Percentiles rank a stretch among this genome's conserved stretches.
Conservation (phyloP, 495 filamentous ascomycete genomes). For the Neurospora intermedia region DNA sequence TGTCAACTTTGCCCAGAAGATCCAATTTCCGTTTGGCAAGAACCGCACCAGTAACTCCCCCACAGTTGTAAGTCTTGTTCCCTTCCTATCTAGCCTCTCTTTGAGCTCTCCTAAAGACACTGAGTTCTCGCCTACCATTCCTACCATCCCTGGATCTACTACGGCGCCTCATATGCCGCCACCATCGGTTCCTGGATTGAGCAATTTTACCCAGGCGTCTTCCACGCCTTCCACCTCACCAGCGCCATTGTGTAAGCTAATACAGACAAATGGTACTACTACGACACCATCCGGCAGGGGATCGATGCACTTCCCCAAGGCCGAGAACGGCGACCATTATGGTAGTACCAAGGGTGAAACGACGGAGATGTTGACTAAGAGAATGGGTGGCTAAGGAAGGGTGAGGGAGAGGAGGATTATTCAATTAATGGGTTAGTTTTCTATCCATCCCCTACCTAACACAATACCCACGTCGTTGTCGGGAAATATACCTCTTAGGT, state of each 20-base stretch:
- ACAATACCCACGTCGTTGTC: not conserved
- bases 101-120: too few relatives aligned
- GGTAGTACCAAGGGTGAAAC: slow-evolving; percentile 43
- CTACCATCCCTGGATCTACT: slow-evolving; percentile 47
- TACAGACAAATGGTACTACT: slow-evolving; percentile 56
- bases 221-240: slow-evolving; percentile 56
- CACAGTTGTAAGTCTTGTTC: too few relatives aligned
- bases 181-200: slow-evolving; percentile 54
- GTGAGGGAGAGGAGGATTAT: slow-evolving; percentile 31
- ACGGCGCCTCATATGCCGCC: slow-evolving; percentile 53
- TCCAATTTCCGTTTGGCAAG: slow-evolving; percentile 45
- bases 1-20: slow-evolving; percentile 50
- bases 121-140: slow-evolving; percentile 14
- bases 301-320: slow-evolving; percentile 47
- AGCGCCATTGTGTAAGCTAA: slow-evolving; percentile 52
- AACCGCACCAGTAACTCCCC: slow-evolving; percentile 24
- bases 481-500: too few relatives aligned
- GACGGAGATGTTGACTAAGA: slow-evolving; percentile 42
- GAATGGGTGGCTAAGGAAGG: slow-evolving; percentile 45
- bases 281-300: slow-evolving; percentile 46
- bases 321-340: slow-evolving; percentile 34
- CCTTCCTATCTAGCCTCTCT: too few relatives aligned
- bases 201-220: slow-evolving; percentile 47
- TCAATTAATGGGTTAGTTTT: slow-evolving; percentile 44
- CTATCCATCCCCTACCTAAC: not conserved